Conservation (phyloP, 495 filamentous ascomycete species). For the Rostrohypoxylon terebratum region DNA sequence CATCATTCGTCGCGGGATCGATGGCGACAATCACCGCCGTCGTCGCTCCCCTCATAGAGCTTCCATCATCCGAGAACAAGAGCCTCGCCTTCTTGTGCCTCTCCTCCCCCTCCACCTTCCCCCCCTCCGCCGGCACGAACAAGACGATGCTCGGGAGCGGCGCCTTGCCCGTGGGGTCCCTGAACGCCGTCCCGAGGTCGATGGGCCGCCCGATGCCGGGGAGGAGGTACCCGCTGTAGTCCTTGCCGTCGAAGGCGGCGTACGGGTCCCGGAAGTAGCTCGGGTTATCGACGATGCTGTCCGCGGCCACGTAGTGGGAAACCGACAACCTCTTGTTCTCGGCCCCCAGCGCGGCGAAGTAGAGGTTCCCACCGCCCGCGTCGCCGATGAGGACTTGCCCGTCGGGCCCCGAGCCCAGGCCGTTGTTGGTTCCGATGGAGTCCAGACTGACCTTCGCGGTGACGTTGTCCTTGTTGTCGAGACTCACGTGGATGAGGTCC, state of each 20-base stretch:
- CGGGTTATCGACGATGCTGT: constrained; percentile 67
- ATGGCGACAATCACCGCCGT: constrained; percentile 66
- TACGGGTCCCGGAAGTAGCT: constrained; percentile 66
- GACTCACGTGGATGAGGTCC: constrained; percentile 47
- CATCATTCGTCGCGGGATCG: constrained; percentile 54
- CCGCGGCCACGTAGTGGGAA: constrained; percentile 55
- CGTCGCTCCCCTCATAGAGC: constrained; percentile 62
- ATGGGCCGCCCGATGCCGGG: constrained; percentile 60
- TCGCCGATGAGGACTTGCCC: constrained; percentile 64
- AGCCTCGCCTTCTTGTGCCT: constrained; percentile 57
- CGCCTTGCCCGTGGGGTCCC: constrained; percentile 56
- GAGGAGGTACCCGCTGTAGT: constrained; percentile 68
- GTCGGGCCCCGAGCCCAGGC: constrained; percentile 64
- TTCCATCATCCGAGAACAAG: constrained; percentile 71
- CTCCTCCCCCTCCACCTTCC: constrained; percentile 14
- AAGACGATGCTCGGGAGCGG: constrained; percentile 59
- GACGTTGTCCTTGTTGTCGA: constrained; percentile 49
- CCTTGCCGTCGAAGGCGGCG: constrained; percentile 65
- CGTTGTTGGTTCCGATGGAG: constrained; percentile 66
- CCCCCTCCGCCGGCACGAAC: constrained; percentile 52
- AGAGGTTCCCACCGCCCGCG: constrained; percentile 46
- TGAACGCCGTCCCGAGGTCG: constrained; percentile 49
- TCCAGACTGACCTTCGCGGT: constrained; percentile 58
- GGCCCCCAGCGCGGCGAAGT: constrained; percentile 29
- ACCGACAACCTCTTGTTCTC: constrained; percentile 56